These are phyloP conservation scores for Sordariomycetes sp. DNA, from an alignment of 2,329 filamentous ascomycete genomes.

Conservation along the genomic window DNA sequence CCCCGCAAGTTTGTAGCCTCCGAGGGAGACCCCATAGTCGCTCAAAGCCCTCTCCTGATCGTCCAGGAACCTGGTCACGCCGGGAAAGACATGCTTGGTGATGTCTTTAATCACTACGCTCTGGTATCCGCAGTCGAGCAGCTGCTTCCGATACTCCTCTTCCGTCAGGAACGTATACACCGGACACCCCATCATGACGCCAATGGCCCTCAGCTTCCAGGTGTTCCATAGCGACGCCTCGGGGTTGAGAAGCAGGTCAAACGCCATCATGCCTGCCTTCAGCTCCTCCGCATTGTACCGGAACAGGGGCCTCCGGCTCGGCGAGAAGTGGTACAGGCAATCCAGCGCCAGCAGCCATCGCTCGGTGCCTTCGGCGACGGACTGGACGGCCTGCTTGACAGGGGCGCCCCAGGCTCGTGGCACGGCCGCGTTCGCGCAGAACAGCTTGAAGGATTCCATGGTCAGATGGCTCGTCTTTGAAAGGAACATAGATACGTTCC, in stretches of 20 bases:
- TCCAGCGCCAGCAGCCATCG: conserved; percentile 47
- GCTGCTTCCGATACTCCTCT: conserved; percentile 30
- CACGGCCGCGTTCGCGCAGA: conserved; percentile 38
- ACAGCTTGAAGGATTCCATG: conserved; percentile 25
- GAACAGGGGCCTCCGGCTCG: conserved; percentile 38
- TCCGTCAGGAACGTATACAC: conserved; percentile 37
- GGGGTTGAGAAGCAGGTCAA: conserved; percentile 37
- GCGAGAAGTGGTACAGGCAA: conserved; percentile 47
- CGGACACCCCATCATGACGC: conserved; percentile 37
- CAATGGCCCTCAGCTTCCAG: conserved; percentile 29
- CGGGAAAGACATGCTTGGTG: conserved; percentile 41
- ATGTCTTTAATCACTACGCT: conserved; percentile 37
- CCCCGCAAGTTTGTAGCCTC: conserved; percentile 24
- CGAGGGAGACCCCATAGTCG: conserved; percentile 24
- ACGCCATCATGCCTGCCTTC: conserved; percentile 41
- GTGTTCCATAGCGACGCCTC: conserved; percentile 16
- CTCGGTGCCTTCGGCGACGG: conserved; percentile 17
- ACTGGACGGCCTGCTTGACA: conserved; percentile 14
- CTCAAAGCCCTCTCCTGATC: conserved; percentile 20
- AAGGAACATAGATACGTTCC: too few species aligned
- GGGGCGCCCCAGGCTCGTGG: conserved; percentile 29
- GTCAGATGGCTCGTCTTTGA: too few species aligned
- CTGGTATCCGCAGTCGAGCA: conserved; percentile 39
- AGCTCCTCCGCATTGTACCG: conserved; percentile 27
- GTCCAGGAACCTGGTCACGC: conserved; percentile 33